Conservation (phyloP, 208 protist species). For the Herpetomonas samuelpessoai region DNA sequence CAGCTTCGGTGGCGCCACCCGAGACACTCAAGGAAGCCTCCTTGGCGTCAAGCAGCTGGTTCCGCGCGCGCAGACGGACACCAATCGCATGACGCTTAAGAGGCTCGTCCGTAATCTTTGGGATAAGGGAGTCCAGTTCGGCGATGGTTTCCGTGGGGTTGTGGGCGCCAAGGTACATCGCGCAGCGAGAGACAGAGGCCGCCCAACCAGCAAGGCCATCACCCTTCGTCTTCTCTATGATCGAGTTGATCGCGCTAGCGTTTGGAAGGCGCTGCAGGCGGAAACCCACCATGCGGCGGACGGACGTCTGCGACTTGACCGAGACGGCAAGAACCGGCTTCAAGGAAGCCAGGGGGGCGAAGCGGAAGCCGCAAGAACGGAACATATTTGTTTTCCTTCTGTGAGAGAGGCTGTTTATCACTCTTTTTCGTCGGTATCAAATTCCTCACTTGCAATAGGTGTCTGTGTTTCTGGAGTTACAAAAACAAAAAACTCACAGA, state of each 20-base stretch:
- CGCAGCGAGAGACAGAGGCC: constrained; percentile 41
- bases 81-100: constrained; percentile 64
- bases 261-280: constrained; percentile 29
- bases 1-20: constrained; percentile 71
- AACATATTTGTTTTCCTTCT: constrained; percentile 46
- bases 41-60: constrained; percentile 72
- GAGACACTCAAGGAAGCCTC: constrained; percentile 70
- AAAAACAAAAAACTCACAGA: background rate
- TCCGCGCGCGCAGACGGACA: constrained; percentile 60
- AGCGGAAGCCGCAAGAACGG: constrained; percentile 23
- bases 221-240: constrained; percentile 73
- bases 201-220: constrained; percentile 59
- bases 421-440: too few relatives aligned
- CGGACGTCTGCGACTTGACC: constrained; percentile 39
- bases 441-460: too few relatives aligned
- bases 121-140: constrained; percentile 57
- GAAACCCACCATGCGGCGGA: constrained; percentile 64
- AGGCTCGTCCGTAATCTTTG: constrained; percentile 59
- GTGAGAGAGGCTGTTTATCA: too few relatives aligned
- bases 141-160: constrained; percentile 50
- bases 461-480: too few relatives aligned
- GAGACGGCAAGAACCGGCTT: constrained; percentile 72
- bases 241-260: constrained; percentile 53
- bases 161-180: constrained; percentile 38
- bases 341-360: constrained; percentile 52